Evolutionary conservation across 805 yeast species (phyloP), one percentile per base, ranked within the genome.

Genomic region (Ogataea polymorpha): DNA sequence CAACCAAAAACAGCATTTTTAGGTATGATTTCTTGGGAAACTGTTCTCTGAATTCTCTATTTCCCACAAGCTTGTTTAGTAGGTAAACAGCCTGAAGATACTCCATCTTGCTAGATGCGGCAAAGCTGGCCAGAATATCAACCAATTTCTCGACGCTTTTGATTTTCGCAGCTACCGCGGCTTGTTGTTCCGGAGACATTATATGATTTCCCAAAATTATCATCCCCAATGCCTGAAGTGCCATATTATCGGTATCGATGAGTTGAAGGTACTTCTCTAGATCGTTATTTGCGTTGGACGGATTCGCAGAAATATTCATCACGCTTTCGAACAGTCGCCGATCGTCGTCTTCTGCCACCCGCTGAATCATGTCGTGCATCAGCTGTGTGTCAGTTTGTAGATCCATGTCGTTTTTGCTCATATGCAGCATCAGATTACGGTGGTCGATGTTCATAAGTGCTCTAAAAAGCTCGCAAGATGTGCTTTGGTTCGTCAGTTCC

Each of bases 171-270:
- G 47, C 36, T 18, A 51, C 23, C 6, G 6, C 8, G 2, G 17
- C 3, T 28, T 40, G 48, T n/a, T 32, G 24, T 20, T 33, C 35
- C 3, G 42, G 41, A 3, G 50, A 44, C n/a, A 31, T 29, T 18
- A 53, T 46, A 29, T 37, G 45, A 28, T 53, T 51, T 8, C 53
- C 52, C 16, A 48, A 15, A 5, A 48, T 27, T 8, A 53, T 44
- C 51, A 50, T 48, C 2, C 36, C 37, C 13, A 51, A 20, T 5
- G 53, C 29, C n/a, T 29, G 28, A 7, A 44, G 20, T n/a, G 30
- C 17, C 23, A 13, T 11, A 3, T 26, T 23, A 9, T 28, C 26
- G 9, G 15, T 23, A 15, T 26, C 9, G 5, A 44, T 16, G 12
- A 46, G 25, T 9, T 17, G 15, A 7, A 37, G 15, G 31, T 46